Percentiles rank a stretch among this genome's conserved stretches.
Conservation (phyloP, 805 yeast genomes). For the Spencermartinsiella europaea region DNA sequence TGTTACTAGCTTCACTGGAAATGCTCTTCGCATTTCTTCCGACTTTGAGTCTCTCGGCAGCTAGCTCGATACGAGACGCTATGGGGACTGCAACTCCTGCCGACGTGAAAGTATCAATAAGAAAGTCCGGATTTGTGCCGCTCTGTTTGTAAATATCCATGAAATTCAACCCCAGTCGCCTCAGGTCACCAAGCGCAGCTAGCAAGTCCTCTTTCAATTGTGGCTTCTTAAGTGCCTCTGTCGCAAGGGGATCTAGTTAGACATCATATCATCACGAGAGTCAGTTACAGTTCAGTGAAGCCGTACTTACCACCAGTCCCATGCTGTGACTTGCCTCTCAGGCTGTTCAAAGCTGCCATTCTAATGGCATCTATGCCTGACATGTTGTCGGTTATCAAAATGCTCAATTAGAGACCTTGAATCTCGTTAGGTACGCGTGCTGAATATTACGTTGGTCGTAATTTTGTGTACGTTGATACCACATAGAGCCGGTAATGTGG, state of each 20-base stretch:
- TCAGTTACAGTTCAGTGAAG: too few species aligned
- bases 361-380: too few species aligned
- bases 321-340: constrained; percentile 5
- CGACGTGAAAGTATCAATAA: constrained; percentile 8
- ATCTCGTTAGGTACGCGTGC: too few species aligned
- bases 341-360: constrained; percentile 16
- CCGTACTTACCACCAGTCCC: too few species aligned
- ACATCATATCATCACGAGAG: too few species aligned
- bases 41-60: not conserved
- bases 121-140: constrained; percentile 13
- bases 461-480: too few species aligned
- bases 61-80: not conserved
- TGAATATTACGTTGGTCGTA: too few species aligned
- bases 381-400: too few species aligned
- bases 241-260: too few species aligned
- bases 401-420: too few species aligned
- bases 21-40: not conserved
- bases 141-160: constrained; percentile 23
- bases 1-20: not conserved
- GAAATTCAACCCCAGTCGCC: constrained; percentile 25
- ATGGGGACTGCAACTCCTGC: not conserved
- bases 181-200: constrained; percentile 20
- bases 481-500: too few species aligned
- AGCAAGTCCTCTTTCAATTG: constrained; percentile 7
- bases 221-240: too few species aligned